phyloP scores from a whole-genome alignment of 495 filamentous ascomycete genomes.

The Aspergillus egyptiacus region DNA sequence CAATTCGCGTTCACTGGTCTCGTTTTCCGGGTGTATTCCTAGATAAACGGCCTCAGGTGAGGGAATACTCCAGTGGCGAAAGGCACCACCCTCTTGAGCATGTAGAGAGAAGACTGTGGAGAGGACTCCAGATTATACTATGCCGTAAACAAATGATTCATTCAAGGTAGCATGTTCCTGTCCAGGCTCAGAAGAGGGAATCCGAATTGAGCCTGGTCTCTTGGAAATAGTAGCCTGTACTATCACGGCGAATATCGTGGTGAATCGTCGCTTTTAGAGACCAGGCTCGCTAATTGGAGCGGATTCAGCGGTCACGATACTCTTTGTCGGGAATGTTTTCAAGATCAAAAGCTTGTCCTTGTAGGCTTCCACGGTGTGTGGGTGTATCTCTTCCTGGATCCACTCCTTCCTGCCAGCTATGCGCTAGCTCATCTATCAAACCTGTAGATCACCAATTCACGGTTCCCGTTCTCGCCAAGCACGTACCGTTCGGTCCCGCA shows the following conservation, averaged over 20 bases:
- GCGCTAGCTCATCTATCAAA: constrained; percentile 38
- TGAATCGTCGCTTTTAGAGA: too few relatives aligned
- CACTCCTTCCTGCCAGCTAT: neutral
- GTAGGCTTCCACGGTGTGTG: neutral
- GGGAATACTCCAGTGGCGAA: neutral
- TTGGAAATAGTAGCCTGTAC: too few relatives aligned
- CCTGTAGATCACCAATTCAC: constrained; percentile 49
- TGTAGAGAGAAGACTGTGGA: neutral
- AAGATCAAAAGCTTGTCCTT: neutral
- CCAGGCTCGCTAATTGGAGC: too few relatives aligned
- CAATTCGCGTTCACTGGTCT: neutral
- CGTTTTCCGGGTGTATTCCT: constrained; percentile 9
- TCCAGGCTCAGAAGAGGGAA: neutral
- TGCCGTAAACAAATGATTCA: neutral
- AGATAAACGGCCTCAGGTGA: neutral
- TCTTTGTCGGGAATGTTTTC: neutral
- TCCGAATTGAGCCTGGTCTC: too few relatives aligned
- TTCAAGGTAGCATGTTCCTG: neutral
- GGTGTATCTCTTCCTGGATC: neutral
- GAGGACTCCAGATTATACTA: neutral
- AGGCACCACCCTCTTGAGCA: neutral
- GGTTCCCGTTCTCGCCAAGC: constrained; percentile 50
- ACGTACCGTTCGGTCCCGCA: constrained; percentile 59
- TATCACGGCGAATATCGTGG: too few relatives aligned
- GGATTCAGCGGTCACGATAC: neutral